Percentiles rank a stretch among this genome's conserved stretches.
Conservation (phyloP, 179 eudicot species). For the Beta corolliflora region DNA sequence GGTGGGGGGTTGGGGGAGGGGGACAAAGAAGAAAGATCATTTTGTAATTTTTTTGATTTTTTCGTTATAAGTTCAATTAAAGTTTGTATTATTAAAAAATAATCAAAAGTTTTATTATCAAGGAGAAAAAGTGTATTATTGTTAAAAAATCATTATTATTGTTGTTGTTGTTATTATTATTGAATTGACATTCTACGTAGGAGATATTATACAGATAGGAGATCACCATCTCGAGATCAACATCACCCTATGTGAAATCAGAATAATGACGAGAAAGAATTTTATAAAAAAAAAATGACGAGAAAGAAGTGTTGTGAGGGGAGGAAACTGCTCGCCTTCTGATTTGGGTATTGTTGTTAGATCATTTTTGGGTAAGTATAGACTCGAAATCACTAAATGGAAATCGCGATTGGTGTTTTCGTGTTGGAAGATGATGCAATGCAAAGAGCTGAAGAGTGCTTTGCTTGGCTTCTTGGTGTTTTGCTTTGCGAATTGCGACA, state of each 20-base stretch:
- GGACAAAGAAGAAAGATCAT: too few species aligned
- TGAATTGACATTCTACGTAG: too few species aligned
- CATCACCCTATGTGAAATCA: not conserved
- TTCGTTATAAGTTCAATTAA: too few species aligned
- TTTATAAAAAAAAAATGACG: not conserved
- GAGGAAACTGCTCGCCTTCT: not conserved
- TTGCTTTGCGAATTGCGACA: slow-evolving; percentile 15
- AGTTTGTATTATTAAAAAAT: too few species aligned
- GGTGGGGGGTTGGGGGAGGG: too few species aligned
- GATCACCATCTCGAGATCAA: not conserved
- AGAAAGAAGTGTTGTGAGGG: not conserved
- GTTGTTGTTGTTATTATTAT: too few species aligned
- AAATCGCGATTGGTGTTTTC: slow-evolving; percentile 11
- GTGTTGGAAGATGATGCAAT: slow-evolving; percentile 36
- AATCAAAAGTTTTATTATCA: too few species aligned
- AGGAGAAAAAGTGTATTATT: too few species aligned
- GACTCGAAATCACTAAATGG: slow-evolving; percentile 10
- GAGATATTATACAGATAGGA: not conserved
- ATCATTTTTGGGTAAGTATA: not conserved
- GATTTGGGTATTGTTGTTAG: not conserved
- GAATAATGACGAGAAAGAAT: not conserved
- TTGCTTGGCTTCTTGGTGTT: slow-evolving; percentile 27
- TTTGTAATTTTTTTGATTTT: too few species aligned
- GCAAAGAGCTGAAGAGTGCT: slow-evolving; percentile 22
- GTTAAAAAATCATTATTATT: too few species aligned